Evolutionary conservation across 345 rosid genomes (phyloP).

Genomic region (Eucalyptus sp.): DNA sequence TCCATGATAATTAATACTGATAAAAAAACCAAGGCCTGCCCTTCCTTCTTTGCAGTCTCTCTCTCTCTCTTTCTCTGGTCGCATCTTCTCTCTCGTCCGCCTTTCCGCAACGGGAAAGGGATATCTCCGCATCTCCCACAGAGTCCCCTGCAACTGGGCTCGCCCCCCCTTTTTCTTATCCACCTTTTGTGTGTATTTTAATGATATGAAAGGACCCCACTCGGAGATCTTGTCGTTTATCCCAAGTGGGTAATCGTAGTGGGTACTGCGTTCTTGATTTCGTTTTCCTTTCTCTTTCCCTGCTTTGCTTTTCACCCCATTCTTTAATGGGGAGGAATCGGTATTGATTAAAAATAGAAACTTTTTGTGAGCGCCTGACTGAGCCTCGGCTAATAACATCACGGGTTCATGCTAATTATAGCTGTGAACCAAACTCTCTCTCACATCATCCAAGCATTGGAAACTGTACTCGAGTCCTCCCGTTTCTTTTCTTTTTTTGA

Average conservation of each 20-base stretch:
- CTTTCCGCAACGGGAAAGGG: neutral
- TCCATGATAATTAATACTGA: neutral
- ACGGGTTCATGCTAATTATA: neutral
- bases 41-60: neutral
- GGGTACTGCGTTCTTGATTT: neutral
- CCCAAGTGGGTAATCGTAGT: neutral
- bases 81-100: neutral
- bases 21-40: neutral
- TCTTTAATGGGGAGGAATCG: neutral
- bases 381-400: neutral
- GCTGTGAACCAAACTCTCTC: neutral
- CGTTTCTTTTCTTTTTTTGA: neutral
- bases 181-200: neutral
- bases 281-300: neutral
- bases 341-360: neutral
- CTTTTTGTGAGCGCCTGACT: neutral
- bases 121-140: neutral
- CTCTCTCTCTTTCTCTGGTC: neutral
- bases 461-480: neutral
- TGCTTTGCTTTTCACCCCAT: neutral
- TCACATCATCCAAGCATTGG: neutral
- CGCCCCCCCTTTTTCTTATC: neutral
- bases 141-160: neutral
- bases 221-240: neutral
- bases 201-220: neutral